phyloP scores from a whole-genome alignment of 495 filamentous ascomycete genomes.

The Chaetomidium leptoderma region DNA sequence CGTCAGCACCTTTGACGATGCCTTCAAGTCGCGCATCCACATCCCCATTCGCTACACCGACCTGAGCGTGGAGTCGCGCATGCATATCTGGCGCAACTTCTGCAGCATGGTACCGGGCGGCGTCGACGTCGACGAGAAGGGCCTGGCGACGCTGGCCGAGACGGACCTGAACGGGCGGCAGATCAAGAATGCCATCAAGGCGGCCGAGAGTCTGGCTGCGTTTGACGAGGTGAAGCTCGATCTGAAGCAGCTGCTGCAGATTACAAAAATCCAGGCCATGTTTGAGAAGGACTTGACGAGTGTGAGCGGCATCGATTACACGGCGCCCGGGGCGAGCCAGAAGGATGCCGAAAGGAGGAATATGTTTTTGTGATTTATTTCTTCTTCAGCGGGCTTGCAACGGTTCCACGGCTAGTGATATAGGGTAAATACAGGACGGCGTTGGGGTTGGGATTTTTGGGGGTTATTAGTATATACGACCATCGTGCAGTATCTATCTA shows the following conservation, averaged over 20 bases:
- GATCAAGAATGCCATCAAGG: conserved; percentile 62
- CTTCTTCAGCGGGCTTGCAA: not conserved
- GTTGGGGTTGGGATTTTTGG: too few relatives aligned
- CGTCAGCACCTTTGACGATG: conserved; percentile 41
- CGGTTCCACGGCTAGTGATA: too few relatives aligned
- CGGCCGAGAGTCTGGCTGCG: conserved; percentile 39
- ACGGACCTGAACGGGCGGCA: conserved; percentile 55
- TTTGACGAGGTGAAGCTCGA: conserved; percentile 31
- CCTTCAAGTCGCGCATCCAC: conserved; percentile 43
- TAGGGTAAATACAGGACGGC: not conserved
- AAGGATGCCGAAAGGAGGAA: conserved; percentile 26
- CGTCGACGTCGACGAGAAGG: conserved; percentile 38
- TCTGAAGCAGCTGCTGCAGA: conserved; percentile 29
- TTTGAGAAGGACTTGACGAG: conserved; percentile 36
- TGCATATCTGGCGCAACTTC: conserved; percentile 48
- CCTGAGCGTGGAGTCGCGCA: conserved; percentile 30
- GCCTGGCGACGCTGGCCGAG: conserved; percentile 41
- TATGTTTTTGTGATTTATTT: conserved; percentile 31
- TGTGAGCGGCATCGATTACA: conserved; percentile 32
- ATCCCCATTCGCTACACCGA: conserved; percentile 40
- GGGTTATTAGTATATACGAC: too few relatives aligned
- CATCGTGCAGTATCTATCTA: too few relatives aligned
- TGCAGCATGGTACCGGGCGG: conserved; percentile 36
- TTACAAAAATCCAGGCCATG: conserved; percentile 32
- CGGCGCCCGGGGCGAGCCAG: conserved; percentile 27